phyloP scores from a whole-genome alignment of 129 eudicot genomes.

The Tanacetum coccineum region DNA sequence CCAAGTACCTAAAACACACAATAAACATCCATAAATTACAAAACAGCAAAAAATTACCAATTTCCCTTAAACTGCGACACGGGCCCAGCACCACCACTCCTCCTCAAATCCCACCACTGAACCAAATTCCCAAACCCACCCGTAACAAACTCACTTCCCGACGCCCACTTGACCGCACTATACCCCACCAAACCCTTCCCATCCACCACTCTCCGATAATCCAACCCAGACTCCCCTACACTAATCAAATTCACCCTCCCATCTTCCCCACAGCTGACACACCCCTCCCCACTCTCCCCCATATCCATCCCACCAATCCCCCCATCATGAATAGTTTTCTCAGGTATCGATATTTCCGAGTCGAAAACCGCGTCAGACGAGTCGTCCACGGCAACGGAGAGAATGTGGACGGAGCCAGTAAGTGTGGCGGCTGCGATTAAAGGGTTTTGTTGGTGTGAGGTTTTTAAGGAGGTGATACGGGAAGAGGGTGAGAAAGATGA shows the following conservation, averaged over 20 bases:
- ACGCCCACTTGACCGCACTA: slow-evolving; percentile 67
- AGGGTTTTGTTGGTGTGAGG: slow-evolving; percentile 42
- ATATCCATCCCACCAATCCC: slow-evolving; percentile 54
- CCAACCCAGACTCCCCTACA: slow-evolving; percentile 35
- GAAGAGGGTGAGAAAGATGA: slow-evolving; percentile 45
- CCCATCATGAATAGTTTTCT: slow-evolving; percentile 54
- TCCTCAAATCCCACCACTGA: slow-evolving; percentile 95
- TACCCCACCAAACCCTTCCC: slow-evolving; percentile 70
- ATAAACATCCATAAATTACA: not conserved
- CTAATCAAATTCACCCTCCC: slow-evolving; percentile 81
- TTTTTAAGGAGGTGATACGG: slow-evolving; percentile 54
- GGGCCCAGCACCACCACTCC: slow-evolving; percentile 64
- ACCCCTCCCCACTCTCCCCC: slow-evolving; percentile 57
- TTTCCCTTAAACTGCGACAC: slow-evolving; percentile 67
- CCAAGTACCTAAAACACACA: not conserved
- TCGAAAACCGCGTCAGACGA: slow-evolving; percentile 25
- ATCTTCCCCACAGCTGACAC: slow-evolving; percentile 79
- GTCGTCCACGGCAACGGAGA: slow-evolving; percentile 38
- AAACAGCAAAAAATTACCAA: slow-evolving; percentile 37
- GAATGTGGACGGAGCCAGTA: slow-evolving; percentile 58
- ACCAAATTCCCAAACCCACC: slow-evolving; percentile 78
- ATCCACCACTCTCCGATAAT: slow-evolving; percentile 50
- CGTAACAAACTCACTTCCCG: slow-evolving; percentile 70
- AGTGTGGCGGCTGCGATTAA: slow-evolving; percentile 65
- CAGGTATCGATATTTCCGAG: slow-evolving; percentile 43